Evolutionary conservation across 2,329 filamentous ascomycete genomes (phyloP), one percentile per base, ranked within the genome.

Genomic region (Aspergillus tubingensis): DNA sequence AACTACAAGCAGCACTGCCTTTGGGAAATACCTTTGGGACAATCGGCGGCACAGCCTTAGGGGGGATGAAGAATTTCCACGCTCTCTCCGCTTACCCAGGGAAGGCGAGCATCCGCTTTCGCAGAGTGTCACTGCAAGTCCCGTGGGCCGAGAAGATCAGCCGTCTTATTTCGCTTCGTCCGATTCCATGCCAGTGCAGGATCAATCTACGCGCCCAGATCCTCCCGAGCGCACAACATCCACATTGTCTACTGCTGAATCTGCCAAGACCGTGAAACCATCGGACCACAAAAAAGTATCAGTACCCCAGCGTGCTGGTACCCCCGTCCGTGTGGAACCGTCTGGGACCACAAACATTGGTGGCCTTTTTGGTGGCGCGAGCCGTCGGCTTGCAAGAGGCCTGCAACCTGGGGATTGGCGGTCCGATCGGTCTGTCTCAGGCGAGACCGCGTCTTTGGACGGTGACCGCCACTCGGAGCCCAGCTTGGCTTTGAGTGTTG

Each of bases 121-220:
- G 17, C 88, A 91, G 67, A 93, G 90, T 71, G 84, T 91, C 52
- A 87, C 86, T 38, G 89, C 85, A 17, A 91, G 87, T 69, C 90
- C 90, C 1, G 85, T 88, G 13, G 64, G 70, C 36, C 67, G 71
- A n/a, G 66, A 72, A 11, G 67, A 71, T 11, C 70, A 69, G 48
- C 60, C 67, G 10, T 75, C 72, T 15, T 81, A 81, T 61, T 81
- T 80, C 59, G 13, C 47, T 13, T 64, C 55, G 21, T 48, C 62
- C 25, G 68, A 68, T 50, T 61, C 65, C 11, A 61, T 61, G 23
- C 66, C 66, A 17, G 64, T 68, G 32, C 62, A 67, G 6, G 65
- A 68, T 25, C 65, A 67, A 7, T 66, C 67, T n/a, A 50, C 67
- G 48, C 76, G 79, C 21, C 79, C 79, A 11, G 70, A 69, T 27